These are phyloP conservation scores for Trichoderma cornu-damae DNA, from an alignment of 2,329 filamentous ascomycete genomes.

Conservation along the genomic window DNA sequence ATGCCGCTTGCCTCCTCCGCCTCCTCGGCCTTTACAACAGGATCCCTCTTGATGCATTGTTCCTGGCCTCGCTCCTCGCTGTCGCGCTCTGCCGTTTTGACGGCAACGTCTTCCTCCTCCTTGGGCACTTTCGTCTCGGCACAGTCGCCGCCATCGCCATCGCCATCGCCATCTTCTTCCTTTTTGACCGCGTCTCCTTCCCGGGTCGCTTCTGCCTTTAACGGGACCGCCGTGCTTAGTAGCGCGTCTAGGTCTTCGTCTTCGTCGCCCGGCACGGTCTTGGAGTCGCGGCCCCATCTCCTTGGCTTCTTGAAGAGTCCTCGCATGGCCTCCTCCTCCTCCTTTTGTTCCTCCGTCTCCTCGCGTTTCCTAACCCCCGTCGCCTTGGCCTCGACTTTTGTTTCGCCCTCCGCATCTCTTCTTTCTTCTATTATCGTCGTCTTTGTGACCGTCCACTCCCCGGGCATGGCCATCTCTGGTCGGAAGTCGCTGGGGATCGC, in stretches of 20 bases:
- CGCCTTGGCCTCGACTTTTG: constrained; percentile 44
- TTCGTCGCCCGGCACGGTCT: constrained; percentile 42
- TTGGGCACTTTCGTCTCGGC: constrained; percentile 22
- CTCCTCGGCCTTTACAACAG: constrained; percentile 41
- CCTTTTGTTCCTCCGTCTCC: constrained; percentile 54
- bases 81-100: constrained; percentile 40
- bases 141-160: constrained; percentile 25
- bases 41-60: constrained; percentile 3
- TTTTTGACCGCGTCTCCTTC: constrained; percentile 28
- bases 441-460: constrained; percentile 76
- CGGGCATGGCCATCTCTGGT: constrained; percentile 77
- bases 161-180: constrained; percentile 17
- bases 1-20: constrained; percentile 23
- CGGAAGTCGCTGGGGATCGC: constrained; percentile 74
- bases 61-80: constrained; percentile 20
- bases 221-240: constrained; percentile 36
- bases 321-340: constrained; percentile 55
- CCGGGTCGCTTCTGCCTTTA: constrained; percentile 22
- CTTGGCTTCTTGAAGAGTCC: constrained; percentile 56
- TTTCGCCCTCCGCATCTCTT: constrained; percentile 37
- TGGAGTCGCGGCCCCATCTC: constrained; percentile 51
- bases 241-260: constrained; percentile 60
- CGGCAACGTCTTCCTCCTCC: constrained; percentile 29
- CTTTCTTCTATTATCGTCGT: constrained; percentile 52
- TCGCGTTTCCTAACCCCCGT: constrained; percentile 60